A percentile compares a stretch with the other conserved stretches of the same genome.
phyloP scores from a whole-genome alignment of 2,329 filamentous ascomycete genomes.

The Fusarium nanum region DNA sequence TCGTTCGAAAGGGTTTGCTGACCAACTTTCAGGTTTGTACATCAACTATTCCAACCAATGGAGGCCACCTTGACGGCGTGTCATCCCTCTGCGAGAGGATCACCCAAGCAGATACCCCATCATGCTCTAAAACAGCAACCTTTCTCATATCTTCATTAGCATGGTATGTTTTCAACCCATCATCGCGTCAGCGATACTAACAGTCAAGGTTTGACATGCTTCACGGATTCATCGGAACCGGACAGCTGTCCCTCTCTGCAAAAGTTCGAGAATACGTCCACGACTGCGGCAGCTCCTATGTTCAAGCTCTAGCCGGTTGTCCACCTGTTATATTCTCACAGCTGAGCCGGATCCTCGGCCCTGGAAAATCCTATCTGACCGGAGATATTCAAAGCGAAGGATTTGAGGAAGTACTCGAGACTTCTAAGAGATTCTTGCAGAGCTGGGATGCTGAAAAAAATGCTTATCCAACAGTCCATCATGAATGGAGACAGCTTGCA shows the following conservation, averaged over 20 bases:
- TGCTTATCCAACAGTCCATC: slow-evolving; percentile 43
- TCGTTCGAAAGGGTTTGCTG: rapidly evolving
- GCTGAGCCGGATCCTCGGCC: slow-evolving; percentile 43
- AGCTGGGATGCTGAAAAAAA: slow-evolving; percentile 41
- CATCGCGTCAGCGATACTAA: background rate
- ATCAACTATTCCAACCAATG: slow-evolving; percentile 44
- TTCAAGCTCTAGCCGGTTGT: slow-evolving; percentile 47
- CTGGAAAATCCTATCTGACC: slow-evolving; percentile 32
- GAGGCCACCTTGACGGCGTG: slow-evolving; percentile 45
- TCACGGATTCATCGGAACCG: slow-evolving; percentile 48
- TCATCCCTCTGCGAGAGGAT: slow-evolving; percentile 46
- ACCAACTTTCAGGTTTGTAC: slow-evolving; percentile 40
- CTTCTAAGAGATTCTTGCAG: slow-evolving; percentile 44
- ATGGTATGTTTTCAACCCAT: slow-evolving; percentile 24
- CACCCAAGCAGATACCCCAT: slow-evolving; percentile 7
- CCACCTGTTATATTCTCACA: slow-evolving; percentile 43
- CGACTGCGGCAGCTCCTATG: slow-evolving; percentile 37
- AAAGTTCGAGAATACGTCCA: slow-evolving; percentile 42
- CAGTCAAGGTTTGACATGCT: slow-evolving; percentile 45
- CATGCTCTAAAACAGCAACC: slow-evolving; percentile 33
- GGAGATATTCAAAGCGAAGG: background rate
- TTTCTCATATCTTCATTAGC: slow-evolving; percentile 45
- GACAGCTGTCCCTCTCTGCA: slow-evolving; percentile 46
- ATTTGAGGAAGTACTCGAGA: slow-evolving; percentile 31
- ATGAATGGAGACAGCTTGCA: slow-evolving; percentile 46